Percentiles rank a stretch among this genome's conserved stretches.
phyloP scores from a whole-genome alignment of 768 basidiomycete species.

The Suillus clintonianus region DNA sequence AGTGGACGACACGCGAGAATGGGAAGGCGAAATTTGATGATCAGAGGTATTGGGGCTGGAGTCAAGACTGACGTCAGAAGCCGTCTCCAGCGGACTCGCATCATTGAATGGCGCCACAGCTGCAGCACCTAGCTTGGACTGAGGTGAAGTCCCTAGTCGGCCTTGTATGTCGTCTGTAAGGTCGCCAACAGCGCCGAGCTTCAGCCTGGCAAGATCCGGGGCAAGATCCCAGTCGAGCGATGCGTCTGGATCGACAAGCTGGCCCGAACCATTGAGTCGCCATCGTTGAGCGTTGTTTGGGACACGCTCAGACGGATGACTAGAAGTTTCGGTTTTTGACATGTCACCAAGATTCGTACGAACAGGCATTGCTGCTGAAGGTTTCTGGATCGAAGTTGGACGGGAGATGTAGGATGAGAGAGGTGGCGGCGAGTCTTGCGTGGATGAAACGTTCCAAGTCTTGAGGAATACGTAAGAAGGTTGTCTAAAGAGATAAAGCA shows the following conservation, averaged over 20 bases:
- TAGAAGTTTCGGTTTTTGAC: slow-evolving; percentile 15
- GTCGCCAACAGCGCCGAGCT: slow-evolving; percentile 60
- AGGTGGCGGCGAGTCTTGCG: slow-evolving; percentile 41
- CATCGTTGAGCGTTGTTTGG: slow-evolving; percentile 51
- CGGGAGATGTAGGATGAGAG: slow-evolving; percentile 33
- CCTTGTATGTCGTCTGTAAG: slow-evolving; percentile 48
- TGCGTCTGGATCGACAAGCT: slow-evolving; percentile 56
- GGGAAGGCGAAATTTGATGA: slow-evolving; percentile 65
- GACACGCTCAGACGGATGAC: slow-evolving; percentile 39
- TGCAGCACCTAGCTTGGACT: slow-evolving; percentile 56
- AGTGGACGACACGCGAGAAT: slow-evolving; percentile 83
- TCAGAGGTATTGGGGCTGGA: slow-evolving; percentile 74
- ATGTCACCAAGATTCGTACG: slow-evolving; percentile 37
- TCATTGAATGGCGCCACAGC: slow-evolving; percentile 61
- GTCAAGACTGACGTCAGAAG: slow-evolving; percentile 68
- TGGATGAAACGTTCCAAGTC: slow-evolving; percentile 49
- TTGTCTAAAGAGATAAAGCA: slow-evolving; percentile 20
- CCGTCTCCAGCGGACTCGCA: slow-evolving; percentile 71
- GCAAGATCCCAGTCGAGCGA: slow-evolving; percentile 69
- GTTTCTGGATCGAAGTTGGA: slow-evolving; percentile 40
- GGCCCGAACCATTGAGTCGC: slow-evolving; percentile 65
- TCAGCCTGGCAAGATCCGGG: slow-evolving; percentile 72
- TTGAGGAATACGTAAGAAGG: slow-evolving; percentile 28
- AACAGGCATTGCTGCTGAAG: slow-evolving; percentile 46
- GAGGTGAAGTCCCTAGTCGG: slow-evolving; percentile 67